Base-by-base conservation (phyloP, 75 land plant genomes). In the Cryptomeria japonica region DNA sequence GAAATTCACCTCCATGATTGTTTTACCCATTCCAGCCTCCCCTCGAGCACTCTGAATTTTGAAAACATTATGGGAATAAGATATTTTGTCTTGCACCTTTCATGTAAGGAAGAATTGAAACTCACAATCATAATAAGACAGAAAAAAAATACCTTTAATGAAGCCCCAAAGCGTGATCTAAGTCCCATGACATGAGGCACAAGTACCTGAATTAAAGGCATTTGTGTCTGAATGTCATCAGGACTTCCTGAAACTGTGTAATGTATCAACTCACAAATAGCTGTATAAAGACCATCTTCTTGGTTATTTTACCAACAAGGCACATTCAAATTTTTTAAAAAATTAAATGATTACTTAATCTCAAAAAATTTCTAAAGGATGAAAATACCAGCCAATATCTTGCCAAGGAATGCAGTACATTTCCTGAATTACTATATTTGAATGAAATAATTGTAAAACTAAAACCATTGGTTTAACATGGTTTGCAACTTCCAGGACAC, bases 101-200 rank as follows among this genome's bases (percentile, higher is more conserved):
- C 42, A 78, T 14, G 5, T 78, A 78, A 78, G 80, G 80, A 37
- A 37, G 25, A 32, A 38, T 38, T 37, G 25, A 78, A 18, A 39
- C 15, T 7, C 13, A 16, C 80, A 37, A 39, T 39, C 49, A 28
- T 80, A 28, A 80, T 42, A 25, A 16, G 44, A 28, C 13, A 28
- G 25, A 80, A 22, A 44, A 80, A 44, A 25, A 2, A 28, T 92
- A 96, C 98, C 95, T 97, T 96, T 46, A 95, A 88, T 70, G 93
- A 82, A 91, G 90, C 97, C 86, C 80, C 91, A 86, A 97, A 95
- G 31, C 95, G 95, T 70, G 91, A 87, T 83, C 94, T 91, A 34
- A 97, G 89, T 88, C 88, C 91, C 99, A 98, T 98, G 36, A 98
- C 94, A 85, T 89, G 94, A 80, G 99, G 97, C 44, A 98, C 99